A percentile compares a stretch with the other conserved stretches of the same genome.
These are phyloP conservation scores for Linum usitatissimum DNA, from an alignment of 345 rosid species.

Conservation along the genomic window DNA sequence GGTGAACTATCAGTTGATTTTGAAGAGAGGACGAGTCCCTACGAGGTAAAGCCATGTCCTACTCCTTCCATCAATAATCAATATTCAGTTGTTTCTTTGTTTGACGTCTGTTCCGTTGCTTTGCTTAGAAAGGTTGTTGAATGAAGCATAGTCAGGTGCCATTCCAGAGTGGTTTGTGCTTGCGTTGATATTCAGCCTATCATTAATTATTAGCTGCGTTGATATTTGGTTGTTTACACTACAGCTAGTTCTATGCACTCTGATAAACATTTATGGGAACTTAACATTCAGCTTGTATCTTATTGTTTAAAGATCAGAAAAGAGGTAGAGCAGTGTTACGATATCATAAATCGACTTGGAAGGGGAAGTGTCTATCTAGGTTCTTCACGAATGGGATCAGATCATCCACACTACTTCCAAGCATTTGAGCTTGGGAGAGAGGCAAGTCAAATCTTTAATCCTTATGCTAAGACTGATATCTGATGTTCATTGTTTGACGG, in stretches of 20 bases:
- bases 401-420: slow-evolving; percentile 53
- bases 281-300: slow-evolving; percentile 13
- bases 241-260: not conserved
- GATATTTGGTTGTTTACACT: not conserved
- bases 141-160: not conserved
- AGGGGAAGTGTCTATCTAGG: slow-evolving; percentile 84
- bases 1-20: slow-evolving; percentile 28
- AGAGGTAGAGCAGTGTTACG: slow-evolving; percentile 63
- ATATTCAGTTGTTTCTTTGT: not conserved
- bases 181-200: too few species aligned
- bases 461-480: not conserved
- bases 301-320: slow-evolving; percentile 53
- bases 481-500: not conserved
- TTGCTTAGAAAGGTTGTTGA: not conserved
- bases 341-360: slow-evolving; percentile 60
- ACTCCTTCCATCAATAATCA: not conserved
- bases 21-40: slow-evolving; percentile 67
- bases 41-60: slow-evolving; percentile 35
- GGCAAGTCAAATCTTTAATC: slow-evolving; percentile 28
- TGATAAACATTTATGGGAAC: slow-evolving; percentile 4
- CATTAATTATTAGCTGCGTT: not conserved
- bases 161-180: not conserved
- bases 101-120: not conserved
- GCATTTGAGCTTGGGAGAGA: slow-evolving; percentile 57
- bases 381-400: slow-evolving; percentile 67